Evolutionary conservation across 2,329 filamentous ascomycete genomes (phyloP), one percentile per base, ranked within the genome.

Genomic region (Calonectria pteridis): DNA sequence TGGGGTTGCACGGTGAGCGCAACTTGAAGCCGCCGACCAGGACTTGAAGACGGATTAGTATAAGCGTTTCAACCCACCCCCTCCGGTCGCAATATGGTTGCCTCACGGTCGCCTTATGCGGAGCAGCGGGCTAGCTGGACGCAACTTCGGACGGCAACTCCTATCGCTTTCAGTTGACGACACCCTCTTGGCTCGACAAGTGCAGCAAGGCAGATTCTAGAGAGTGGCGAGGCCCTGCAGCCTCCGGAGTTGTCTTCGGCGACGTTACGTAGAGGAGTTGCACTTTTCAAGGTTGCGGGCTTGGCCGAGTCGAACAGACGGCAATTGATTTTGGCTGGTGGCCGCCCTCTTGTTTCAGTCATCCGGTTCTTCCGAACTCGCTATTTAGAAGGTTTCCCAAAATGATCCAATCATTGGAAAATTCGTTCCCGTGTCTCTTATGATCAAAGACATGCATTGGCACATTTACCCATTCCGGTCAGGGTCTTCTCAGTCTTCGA

Each of bases 11-110:
- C 33, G 55, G 55, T 37, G 55, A 40, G 33, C 33, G 33, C 55
- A 37, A 62, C 55, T 62, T 16, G 43, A 6, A 62, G 33, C 23
- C n/a, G 55, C n/a, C n/a, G 55, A 14, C 23, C 23, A 40, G 51
- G 51, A n/a, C 28, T 4, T n/a, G 18, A 13, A 53, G 28, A 55
- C 28, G 23, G 35, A 62, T 40, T 40, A 28, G 31, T 37, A 62
- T 23, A 40, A 40, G 37, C 37, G 37, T 43, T 69, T 69, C 67
- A 69, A 69, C 67, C 58, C 58, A 37, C 46, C 67, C 46, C 31
- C n/a, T n/a, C 6, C 23, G 6, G 26, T 13, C 13, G 59, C 37
- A 43, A 16, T 11, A 33, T 35, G 58, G 58, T 64, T 69, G 67
- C 58, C 67, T 69, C 46, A 13, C 18, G 43, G 67, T 4, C 35